Evolutionary conservation across 2,329 filamentous ascomycete genomes (phyloP), one percentile per base, ranked within the genome.

Genomic region (Gaeumannomyces sp.): DNA sequence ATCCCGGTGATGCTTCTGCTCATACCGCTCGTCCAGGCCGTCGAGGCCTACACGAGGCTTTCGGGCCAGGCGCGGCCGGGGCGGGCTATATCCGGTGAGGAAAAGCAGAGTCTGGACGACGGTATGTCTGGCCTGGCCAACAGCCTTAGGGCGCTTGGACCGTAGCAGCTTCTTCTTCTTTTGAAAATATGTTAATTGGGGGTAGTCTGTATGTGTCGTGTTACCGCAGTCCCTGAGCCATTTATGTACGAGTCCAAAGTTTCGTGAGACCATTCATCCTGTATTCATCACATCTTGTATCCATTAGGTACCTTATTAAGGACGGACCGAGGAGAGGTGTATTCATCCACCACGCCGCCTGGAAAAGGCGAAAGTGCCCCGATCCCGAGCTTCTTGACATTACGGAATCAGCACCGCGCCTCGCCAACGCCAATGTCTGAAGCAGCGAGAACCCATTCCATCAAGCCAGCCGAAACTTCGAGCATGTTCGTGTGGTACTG

Each of bases 381-480:
- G 13, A 10, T 19, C 38, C 19, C 38, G 1, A 22, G 38, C 38
- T 22, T 2, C 33, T 10, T 8, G 16, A 22, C 45, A 53, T 11
- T 4, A 22, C 16, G 16, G 29, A 2, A 19, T 63, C 29, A 63
- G 50, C 61, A 63, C 25, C 29, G 35, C 28, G n/a, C 28, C 14
- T 63, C 61, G 4, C 62, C 62, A 25, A 64, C 53, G 11, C 62
- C 62, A 28, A 64, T 59, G n/a, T 64, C 62, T 4, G 29, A 19
- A 3, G 62, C 62, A 25, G 62, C 56, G 27, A 66, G 31, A 27
- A 68, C 68, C 62, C 82, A 71, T 71, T 84, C 81, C 74, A 83
- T 83, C 69, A 83, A 76, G 0, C 77, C 81, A 5, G 78, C 76
- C 3, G 73, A 75, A 16, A 78, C 78, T 72, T 83, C 79, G 56